phyloP scores from a whole-genome alignment of 495 filamentous ascomycete genomes.

The Penicillium flavigenum region DNA sequence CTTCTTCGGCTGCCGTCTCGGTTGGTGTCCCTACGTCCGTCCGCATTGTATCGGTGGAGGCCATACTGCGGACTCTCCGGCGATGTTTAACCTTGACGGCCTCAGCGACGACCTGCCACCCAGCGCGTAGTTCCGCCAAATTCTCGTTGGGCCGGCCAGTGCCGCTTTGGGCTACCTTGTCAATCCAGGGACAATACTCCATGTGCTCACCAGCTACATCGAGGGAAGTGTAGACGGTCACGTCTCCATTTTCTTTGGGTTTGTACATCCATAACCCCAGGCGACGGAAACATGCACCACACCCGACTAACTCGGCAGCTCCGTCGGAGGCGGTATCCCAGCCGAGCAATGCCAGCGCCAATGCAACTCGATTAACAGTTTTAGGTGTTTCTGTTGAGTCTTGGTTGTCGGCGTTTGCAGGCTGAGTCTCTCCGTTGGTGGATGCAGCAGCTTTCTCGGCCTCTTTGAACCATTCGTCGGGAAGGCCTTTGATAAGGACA shows the following conservation, averaged over 20 bases:
- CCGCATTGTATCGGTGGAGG: slow-evolving; percentile 23
- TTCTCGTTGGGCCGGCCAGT: slow-evolving; percentile 37
- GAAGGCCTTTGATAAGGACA: slow-evolving; percentile 32
- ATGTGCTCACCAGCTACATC: slow-evolving; percentile 68
- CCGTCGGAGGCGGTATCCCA: slow-evolving; percentile 74
- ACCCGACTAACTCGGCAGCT: slow-evolving; percentile 68
- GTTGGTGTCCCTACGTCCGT: slow-evolving; percentile 27
- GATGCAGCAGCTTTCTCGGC: slow-evolving; percentile 20
- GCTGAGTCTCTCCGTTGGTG: slow-evolving; percentile 9
- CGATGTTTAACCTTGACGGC: slow-evolving; percentile 44
- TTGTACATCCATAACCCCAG: slow-evolving; percentile 95
- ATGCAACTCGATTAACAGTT: slow-evolving; percentile 60
- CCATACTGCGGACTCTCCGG: slow-evolving; percentile 33
- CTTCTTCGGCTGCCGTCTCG: slow-evolving; percentile 26
- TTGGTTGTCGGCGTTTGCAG: slow-evolving; percentile 8
- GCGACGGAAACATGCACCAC: slow-evolving; percentile 80
- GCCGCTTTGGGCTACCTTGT: slow-evolving; percentile 56
- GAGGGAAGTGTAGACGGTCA: slow-evolving; percentile 59
- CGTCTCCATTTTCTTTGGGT: slow-evolving; percentile 52
- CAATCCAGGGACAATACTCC: slow-evolving; percentile 82
- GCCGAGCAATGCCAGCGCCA: slow-evolving; percentile 77
- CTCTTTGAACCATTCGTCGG: slow-evolving; percentile 28
- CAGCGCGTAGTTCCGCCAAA: slow-evolving; percentile 35
- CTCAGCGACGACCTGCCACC: slow-evolving; percentile 48
- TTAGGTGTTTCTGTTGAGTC: slow-evolving; percentile 15